These are phyloP conservation scores for Trichosporon ovoides DNA, from an alignment of 1,284 basidiomycete genomes.

Conservation along the genomic window DNA sequence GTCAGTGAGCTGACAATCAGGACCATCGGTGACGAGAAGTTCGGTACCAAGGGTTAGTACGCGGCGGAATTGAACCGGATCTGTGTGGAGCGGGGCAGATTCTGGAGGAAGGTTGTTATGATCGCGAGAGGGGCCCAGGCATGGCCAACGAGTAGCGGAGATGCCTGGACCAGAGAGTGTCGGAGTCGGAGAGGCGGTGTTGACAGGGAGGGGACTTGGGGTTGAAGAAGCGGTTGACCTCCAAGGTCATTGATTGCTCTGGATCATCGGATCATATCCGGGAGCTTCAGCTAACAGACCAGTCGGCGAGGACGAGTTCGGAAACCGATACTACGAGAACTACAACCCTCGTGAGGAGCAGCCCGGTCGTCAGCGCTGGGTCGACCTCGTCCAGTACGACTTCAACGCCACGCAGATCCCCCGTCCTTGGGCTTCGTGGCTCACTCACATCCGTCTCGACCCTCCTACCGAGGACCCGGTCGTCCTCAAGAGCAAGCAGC, in stretches of 20 bases:
- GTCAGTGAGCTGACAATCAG: constrained; percentile 55
- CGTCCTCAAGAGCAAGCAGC: constrained; percentile 61
- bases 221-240: too few relatives aligned
- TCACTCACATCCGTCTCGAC: constrained; percentile 78
- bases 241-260: too few relatives aligned
- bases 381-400: constrained; percentile 83
- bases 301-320: constrained; percentile 82
- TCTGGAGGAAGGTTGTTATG: too few relatives aligned
- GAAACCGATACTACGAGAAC: constrained; percentile 89
- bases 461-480: constrained; percentile 70
- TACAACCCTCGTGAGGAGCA: constrained; percentile 73
- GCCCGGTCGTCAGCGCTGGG: constrained; percentile 88
- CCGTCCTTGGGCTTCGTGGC: constrained; percentile 92
- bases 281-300: constrained; percentile 12
- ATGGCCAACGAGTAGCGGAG: too few relatives aligned
- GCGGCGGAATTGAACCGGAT: neutral
- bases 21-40: constrained; percentile 87
- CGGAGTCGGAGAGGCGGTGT: too few relatives aligned
- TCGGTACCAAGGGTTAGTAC: constrained; percentile 56
- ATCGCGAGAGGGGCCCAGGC: too few relatives aligned
- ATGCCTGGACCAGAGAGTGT: too few relatives aligned
- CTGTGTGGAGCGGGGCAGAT: too few relatives aligned
- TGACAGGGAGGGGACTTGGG: too few relatives aligned
- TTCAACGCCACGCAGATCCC: constrained; percentile 84
- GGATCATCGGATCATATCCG: too few relatives aligned